Evolutionary conservation across 2,329 filamentous ascomycete species (phyloP), one percentile per base, ranked within the genome.

Genomic region (Sclerotinia borealis): DNA sequence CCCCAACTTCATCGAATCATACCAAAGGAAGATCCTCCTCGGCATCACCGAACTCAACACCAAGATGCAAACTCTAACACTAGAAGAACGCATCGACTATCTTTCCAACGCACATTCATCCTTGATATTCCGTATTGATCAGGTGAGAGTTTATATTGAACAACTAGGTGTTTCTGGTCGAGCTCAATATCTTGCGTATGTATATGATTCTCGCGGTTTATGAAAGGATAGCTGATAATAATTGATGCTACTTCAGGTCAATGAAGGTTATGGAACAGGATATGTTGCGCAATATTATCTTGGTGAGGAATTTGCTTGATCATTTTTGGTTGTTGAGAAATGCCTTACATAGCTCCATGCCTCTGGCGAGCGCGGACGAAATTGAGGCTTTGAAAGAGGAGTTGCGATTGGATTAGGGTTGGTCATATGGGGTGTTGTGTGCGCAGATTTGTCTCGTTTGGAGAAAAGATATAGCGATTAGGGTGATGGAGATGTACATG

Each of bases 361-460:
- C n/a, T n/a, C n/a, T n/a, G n/a, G n/a, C n/a, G n/a, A n/a, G n/a
- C n/a, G n/a, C n/a, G n/a, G n/a, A n/a, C n/a, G n/a, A n/a, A n/a
- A n/a, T 17, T 11, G 22, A 45, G 11, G 19, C 19, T 4, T 3
- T 25, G 19, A 25, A 17, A 31, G 11, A 45, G 8, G 7, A 34
- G 34, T 17, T 34, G 4, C 27, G 39, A 8, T 11, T 22, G 17
- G 11, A 34, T 0, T 31, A 22, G 8, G 39, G 43, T 55, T 31
- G 2, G 1, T 29, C 25, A 15, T 37, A 22, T 9, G 4, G 6
- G 4, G 1, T 11, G 10, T 8, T 11, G 15, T 22, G 8, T 56
- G 0, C 7, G 27, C 2, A 9, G n/a, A 5, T 17, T 22, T 8
- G 3, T 3, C 2, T 17, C 4, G 1, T 47, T 15, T 13, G 6